Conservation (phyloP, 2,329 filamentous ascomycete species). For the Botrytis pseudocinerea region DNA sequence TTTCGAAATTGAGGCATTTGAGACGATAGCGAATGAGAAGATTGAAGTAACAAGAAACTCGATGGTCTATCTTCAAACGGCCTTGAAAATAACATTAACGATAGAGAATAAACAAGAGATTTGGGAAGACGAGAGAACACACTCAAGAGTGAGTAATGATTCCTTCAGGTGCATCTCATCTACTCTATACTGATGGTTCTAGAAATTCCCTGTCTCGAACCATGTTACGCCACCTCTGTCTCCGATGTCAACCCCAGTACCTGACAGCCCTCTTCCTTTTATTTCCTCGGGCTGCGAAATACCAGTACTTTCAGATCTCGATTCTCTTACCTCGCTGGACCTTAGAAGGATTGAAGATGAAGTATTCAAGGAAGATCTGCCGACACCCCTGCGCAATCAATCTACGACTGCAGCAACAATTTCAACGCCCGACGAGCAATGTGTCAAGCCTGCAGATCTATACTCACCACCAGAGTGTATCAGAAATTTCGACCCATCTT, state of each 20-base stretch:
- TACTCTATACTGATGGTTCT: background rate
- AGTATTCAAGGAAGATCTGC: conserved; percentile 38
- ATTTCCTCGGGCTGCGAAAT: conserved; percentile 29
- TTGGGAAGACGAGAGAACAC: conserved; percentile 29
- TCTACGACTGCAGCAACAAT: background rate
- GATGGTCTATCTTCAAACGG: conserved; percentile 31
- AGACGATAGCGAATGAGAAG: conserved; percentile 33
- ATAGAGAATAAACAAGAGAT: conserved; percentile 32
- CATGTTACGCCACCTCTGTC: conserved; percentile 40
- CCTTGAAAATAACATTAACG: conserved; percentile 31
- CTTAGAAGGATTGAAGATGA: conserved; percentile 34
- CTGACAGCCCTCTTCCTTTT: background rate
- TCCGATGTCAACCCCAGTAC: conserved; percentile 26
- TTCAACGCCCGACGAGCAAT: conserved; percentile 43
- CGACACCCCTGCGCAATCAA: conserved; percentile 29
- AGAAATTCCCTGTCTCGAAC: conserved; percentile 32
- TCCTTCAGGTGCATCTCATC: background rate
- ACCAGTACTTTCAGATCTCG: conserved; percentile 33
- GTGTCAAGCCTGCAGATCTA: conserved; percentile 69
- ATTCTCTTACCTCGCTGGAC: conserved; percentile 33
- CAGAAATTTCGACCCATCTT: conserved; percentile 16
- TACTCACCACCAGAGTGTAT: conserved; percentile 30
- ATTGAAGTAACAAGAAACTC: conserved; percentile 34
- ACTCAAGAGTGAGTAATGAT: conserved; percentile 32
- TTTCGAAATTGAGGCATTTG: conserved; percentile 24